Conservation (phyloP, 768 basidiomycete genomes). For the Boletus vinaceobasis region DNA sequence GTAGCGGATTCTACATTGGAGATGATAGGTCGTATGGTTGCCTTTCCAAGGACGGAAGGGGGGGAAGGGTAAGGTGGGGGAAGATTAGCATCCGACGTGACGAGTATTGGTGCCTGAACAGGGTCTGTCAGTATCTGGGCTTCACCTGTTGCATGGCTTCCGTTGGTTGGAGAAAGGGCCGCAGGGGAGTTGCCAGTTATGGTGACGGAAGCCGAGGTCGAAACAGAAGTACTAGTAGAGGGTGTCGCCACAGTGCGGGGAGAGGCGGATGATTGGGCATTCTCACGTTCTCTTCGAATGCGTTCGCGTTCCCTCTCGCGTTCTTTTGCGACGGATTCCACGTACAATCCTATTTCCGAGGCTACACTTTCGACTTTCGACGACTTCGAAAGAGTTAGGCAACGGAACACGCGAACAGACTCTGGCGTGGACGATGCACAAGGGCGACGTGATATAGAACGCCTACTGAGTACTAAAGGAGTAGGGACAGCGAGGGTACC, state of each 20-base stretch:
- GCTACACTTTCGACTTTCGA: slow-evolving; percentile 54
- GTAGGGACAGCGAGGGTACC: background rate
- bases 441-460: slow-evolving; percentile 32
- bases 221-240: slow-evolving; percentile 10
- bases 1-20: slow-evolving; percentile 22
- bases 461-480: slow-evolving; percentile 14
- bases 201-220: slow-evolving; percentile 8
- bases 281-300: slow-evolving; percentile 63
- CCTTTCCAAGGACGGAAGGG: slow-evolving; percentile 42
- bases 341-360: slow-evolving; percentile 61
- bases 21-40: slow-evolving; percentile 3
- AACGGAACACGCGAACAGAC: slow-evolving; percentile 43
- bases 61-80: slow-evolving; percentile 54
- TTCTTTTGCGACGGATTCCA: slow-evolving; percentile 73
- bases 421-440: slow-evolving; percentile 36
- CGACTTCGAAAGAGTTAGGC: slow-evolving; percentile 49
- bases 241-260: slow-evolving; percentile 24
- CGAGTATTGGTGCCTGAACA: slow-evolving; percentile 9
- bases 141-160: slow-evolving; percentile 11
- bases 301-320: slow-evolving; percentile 76
- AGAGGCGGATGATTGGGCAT: slow-evolving; percentile 31
- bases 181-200: slow-evolving; percentile 14
- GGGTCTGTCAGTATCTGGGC: slow-evolving; percentile 18
- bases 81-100: slow-evolving; percentile 20
- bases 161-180: slow-evolving; percentile 12